These are phyloP conservation scores for Gossypium laxum DNA, from an alignment of 441 rosid genomes.

Conservation along the genomic window DNA sequence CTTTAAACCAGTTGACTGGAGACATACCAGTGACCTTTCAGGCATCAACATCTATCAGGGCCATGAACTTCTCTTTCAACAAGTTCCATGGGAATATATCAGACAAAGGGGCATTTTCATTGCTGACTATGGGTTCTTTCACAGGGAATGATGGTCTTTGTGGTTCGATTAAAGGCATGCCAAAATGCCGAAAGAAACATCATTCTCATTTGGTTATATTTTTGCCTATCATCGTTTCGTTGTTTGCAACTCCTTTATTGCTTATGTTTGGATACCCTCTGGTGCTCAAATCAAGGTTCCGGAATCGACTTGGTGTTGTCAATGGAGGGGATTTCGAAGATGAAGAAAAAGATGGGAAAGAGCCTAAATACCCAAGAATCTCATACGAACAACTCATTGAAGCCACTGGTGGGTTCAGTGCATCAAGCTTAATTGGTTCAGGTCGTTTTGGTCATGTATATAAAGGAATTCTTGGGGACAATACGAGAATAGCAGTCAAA, in stretches of 20 bases:
- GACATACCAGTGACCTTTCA: constrained; percentile 37
- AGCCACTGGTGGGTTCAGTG: constrained; percentile 49
- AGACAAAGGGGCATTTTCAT: constrained; percentile 36
- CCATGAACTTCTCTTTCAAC: constrained; percentile 50
- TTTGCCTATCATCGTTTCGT: constrained; percentile 34
- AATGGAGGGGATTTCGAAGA: constrained; percentile 30
- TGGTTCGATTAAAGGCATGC: constrained; percentile 49
- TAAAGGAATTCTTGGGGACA: constrained; percentile 40
- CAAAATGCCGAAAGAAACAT: constrained; percentile 33
- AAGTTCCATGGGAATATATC: constrained; percentile 37
- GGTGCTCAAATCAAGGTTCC: constrained; percentile 30
- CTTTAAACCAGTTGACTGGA: constrained; percentile 40
- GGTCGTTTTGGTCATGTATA: constrained; percentile 57
- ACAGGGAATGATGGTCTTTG: constrained; percentile 40
- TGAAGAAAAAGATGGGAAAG: constrained; percentile 39
- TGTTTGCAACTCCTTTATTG: constrained; percentile 34
- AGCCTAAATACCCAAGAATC: constrained; percentile 38
- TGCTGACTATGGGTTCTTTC: constrained; percentile 37
- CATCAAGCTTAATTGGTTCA: constrained; percentile 48
- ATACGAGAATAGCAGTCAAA: constrained; percentile 46
- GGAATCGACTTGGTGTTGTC: constrained; percentile 19
- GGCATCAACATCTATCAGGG: constrained; percentile 38
- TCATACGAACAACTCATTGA: constrained; percentile 41
- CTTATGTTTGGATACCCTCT: constrained; percentile 35
- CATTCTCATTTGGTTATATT: constrained; percentile 25